Base-by-base conservation (phyloP, 495 filamentous ascomycete genomes). In the Polyplosphaeria fusca region DNA sequence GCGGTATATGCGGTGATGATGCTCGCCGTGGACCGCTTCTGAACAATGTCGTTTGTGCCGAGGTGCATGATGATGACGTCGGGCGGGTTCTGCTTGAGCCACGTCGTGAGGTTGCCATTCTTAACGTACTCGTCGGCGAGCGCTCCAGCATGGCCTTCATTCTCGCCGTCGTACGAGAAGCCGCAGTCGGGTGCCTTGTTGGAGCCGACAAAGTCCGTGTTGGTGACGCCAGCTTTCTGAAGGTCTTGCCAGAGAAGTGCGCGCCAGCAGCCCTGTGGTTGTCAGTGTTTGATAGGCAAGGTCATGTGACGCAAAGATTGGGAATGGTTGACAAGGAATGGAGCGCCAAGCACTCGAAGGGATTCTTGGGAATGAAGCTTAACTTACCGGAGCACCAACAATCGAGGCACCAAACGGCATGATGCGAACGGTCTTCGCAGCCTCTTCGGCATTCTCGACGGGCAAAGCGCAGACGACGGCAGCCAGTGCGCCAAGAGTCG, bases 391-490 rank as follows among this genome's bases (percentile, higher is more conserved):
- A 27, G 48, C 55, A 26, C 35, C 45, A 32, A 63, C 53, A 26
- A 63, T 63, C 12, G 54, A 58, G 16, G 60, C 60, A 1, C 60
- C 60, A 42, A 63, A 55, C 4, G 60, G 54, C 60, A 63, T 63
- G 18, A 63, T 49, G 32, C 46, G 52, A 39, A 58, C 43, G 2
- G 25, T 56, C 12, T 39, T 7, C 13, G 53, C 44, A 35, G 52
- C 47, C n/a, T 51, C 45, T 12, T 41, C 42, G 18, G 40, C 51
- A 22, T 47, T 23, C 16, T 35, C 16, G 9, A 43, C 49, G 18
- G 46, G 41, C 16, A 39, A 25, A n/a, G 48, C 11, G 43, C 47
- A 43, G 24, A 13, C 19, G 11, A 42, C 19, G 39, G 39, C 39
- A 5, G 18, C 39, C 11, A 19, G 9, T 42, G 39, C 39, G 5